Base-by-base conservation (phyloP, 1,284 basidiomycete species). In the Ustilago nuda region DNA sequence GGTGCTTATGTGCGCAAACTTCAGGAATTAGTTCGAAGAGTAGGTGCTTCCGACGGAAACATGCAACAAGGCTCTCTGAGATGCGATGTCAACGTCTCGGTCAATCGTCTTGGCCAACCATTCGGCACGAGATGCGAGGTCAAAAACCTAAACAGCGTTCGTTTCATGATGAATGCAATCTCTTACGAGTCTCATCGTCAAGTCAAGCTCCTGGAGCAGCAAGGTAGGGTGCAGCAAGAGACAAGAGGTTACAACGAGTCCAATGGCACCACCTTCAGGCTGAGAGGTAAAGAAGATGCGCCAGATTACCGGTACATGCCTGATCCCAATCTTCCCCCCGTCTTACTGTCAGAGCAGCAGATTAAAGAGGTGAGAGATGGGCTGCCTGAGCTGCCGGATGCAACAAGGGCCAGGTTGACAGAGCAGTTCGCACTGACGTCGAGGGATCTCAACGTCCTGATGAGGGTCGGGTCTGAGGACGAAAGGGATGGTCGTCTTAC, bases 271-370 rank as follows among this genome's bases (percentile, higher is more conserved):
- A 99, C 97, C 0, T 95, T 91, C 87, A 89, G 88, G 23, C 87
- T 98, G 66, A 90, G 97, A 48, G 91, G 90, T 53, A 99, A 99
- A 86, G 96, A 98, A 82, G 93, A 95, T 80, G 92, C 94, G 0
- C 93, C 93, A 5, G 96, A 99, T 85, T 99, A 99, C 86, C 90
- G 96, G 8, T 99, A 98, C 87, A 95, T 99, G 94, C 97, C 97
- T 0, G 97, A 99, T 85, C 92, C 94, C 0, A 98, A 99, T 83
- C 87, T 99, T 0, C 94, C 94, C 0, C 90, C 92, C 0, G 54
- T 85, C 7, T 85, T 95, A 5, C 86, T 98, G n/a, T 66, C 79
- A 6, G 41, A 75, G 19, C 76, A 80, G 86, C 46, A 91, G 91
- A 87, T 96, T 15, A 86, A 89, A 0, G 77, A 81, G 0, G 88